Evolutionary conservation across 2,329 filamentous ascomycete genomes (phyloP), one percentile per base, ranked within the genome.

Genomic region (Emericellopsis atlantica): DNA sequence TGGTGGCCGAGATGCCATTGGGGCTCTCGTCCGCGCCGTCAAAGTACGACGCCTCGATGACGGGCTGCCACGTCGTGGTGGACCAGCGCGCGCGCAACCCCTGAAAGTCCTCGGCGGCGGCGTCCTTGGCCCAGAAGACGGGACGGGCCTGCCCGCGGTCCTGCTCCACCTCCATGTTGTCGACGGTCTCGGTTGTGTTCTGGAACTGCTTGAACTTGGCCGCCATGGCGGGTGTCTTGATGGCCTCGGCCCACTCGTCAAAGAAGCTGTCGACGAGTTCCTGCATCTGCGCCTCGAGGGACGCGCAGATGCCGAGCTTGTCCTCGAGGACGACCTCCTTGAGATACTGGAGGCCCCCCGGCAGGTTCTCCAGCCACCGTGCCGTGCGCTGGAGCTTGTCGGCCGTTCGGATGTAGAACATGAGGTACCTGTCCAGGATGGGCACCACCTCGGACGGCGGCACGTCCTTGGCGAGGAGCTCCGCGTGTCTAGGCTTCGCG

Each of bases 331-430:
- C 73, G 4, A 95, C 88, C 51, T 88, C 77, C 40, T 79, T 78
- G 0, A 95, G 75, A 55, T 94, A 94, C 44, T 76, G 73, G 61
- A 95, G 80, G 1, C 88, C 88, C 6, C 87, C 88, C 0, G 88
- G 87, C 0, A 94, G 72, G 40, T 72, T 74, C 59, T 95, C 88
- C 32, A 95, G 68, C 88, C 88, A 95, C 21, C 86, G 74, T 0
- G 88, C 88, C 22, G 88, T 95, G 39, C 88, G 76, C 60, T 95
- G 87, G 1, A 95, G 76, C 55, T 84, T 88, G 64, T 95, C 88
- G 36, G 86, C 88, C 1, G 89, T 93, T 49, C 87, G 84, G 52
- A 95, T 92, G 64, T 95, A 95, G 67, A 95, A 90, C 63, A 89
- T 86, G 21, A 95, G 73, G 54, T 92, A 95, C 36, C 89, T 80